A percentile compares a stretch with the other conserved stretches of the same genome.
phyloP scores from a whole-genome alignment of 345 rosid genomes.

The Brassica carinata region DNA sequence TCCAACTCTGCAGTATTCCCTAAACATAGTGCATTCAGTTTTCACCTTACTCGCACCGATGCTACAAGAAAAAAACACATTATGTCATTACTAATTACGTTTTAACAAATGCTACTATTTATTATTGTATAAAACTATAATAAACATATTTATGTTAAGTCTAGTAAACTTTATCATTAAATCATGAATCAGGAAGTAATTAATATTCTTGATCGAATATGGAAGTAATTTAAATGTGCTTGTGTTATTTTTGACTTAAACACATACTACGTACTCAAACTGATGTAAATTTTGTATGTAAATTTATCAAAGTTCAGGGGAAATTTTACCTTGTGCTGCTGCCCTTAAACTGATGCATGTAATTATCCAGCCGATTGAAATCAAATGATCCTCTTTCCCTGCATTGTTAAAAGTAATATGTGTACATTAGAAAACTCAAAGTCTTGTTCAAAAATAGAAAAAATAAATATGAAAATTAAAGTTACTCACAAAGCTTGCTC shows the following conservation, averaged over 20 bases:
- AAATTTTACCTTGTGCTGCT: conserved; percentile 77
- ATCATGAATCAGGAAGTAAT: conserved; percentile 1
- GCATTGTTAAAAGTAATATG: not conserved
- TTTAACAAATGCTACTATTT: not conserved
- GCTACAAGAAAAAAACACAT: conserved; percentile 42
- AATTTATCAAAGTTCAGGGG: not conserved
- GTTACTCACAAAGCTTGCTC: conserved; percentile 64
- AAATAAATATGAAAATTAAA: not conserved
- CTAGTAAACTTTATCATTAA: not conserved
- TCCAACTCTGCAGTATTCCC: conserved; percentile 81
- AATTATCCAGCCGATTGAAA: conserved; percentile 65
- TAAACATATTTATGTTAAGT: not conserved
- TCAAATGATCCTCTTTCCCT: conserved; percentile 42
- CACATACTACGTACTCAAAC: not conserved
- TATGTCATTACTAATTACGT: conserved; percentile 4
- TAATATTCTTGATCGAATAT: not conserved
- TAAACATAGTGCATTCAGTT: conserved; percentile 76
- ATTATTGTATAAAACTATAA: not conserved
- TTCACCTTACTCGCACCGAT: conserved; percentile 96
- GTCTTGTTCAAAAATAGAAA: not conserved
- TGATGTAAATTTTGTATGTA: not conserved
- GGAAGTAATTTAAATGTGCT: not conserved
- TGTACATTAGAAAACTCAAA: not conserved
- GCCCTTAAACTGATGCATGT: conserved; percentile 96
- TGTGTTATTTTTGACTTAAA: not conserved